Evolutionary conservation across 805 yeast genomes (phyloP).

Genomic region (Saccharomyces kudriavzevii): DNA sequence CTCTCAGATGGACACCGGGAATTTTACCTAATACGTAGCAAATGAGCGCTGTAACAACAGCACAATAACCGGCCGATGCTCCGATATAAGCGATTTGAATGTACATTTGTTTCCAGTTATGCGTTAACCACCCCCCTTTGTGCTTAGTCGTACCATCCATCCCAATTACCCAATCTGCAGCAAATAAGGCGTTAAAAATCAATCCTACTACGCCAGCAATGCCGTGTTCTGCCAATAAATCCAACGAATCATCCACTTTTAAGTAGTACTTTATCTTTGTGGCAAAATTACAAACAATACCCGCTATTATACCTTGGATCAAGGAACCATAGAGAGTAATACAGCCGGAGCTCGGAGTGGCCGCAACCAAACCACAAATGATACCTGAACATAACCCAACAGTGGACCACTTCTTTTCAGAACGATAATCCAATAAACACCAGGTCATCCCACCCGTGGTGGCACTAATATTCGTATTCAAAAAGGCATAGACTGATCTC

Average conservation of each 20-base stretch:
- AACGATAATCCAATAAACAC: constrained; percentile 82
- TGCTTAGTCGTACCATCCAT: constrained; percentile 81
- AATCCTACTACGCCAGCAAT: constrained; percentile 89
- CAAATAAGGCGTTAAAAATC: constrained; percentile 82
- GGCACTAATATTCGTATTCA: constrained; percentile 87
- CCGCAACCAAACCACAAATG: constrained; percentile 93
- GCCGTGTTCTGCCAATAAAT: constrained; percentile 98
- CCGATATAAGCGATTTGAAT: constrained; percentile 77
- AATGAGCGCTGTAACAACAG: constrained; percentile 67
- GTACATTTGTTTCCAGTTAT: constrained; percentile 85
- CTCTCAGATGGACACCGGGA: constrained; percentile 77
- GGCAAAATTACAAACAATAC: constrained; percentile 79
- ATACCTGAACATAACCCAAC: constrained; percentile 94
- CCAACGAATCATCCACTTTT: constrained; percentile 84
- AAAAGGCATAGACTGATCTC: constrained; percentile 79
- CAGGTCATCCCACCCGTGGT: constrained; percentile 86
- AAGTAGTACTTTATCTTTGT: constrained; percentile 78
- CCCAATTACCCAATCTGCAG: constrained; percentile 79
- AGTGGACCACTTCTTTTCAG: constrained; percentile 86
- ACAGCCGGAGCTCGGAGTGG: constrained; percentile 89
- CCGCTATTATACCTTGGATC: constrained; percentile 72
- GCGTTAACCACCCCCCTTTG: constrained; percentile 86
- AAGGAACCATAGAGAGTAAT: constrained; percentile 90
- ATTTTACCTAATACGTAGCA: constrained; percentile 66
- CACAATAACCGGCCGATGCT: constrained; percentile 68